Base-by-base conservation (phyloP, 1,284 basidiomycete species). In the Microbotryum lychnidis-dioicae region DNA sequence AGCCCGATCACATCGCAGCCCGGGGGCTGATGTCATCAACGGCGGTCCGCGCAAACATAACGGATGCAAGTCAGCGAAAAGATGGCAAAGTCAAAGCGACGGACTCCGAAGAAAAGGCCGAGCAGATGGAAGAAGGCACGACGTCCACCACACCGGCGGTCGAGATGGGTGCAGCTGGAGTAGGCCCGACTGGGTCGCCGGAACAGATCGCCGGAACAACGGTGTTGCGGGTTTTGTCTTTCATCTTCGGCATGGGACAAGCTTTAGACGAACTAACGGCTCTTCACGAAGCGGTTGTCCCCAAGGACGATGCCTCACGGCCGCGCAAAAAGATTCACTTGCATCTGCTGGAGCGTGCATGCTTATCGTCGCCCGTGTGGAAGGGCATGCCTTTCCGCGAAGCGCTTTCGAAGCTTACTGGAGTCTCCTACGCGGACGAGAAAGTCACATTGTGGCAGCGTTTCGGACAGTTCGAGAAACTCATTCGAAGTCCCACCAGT, bases 181-280 rank as follows among this genome's bases (percentile, higher is more conserved):
- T 16, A 42, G 37, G 37, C n/a, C 6, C 29, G 27, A 29, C 25
- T 14, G 21, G 27, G 9, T 23, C n/a, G 18, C 18, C 50, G 14
- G 57, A 52, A 16, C 21, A 58, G 7, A 37, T 47, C 33, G 44
- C 27, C 25, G 57, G 29, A 2, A 37, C 61, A 6, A 63, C 65
- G 20, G 63, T 75, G 44, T 66, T 75, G 57, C 60, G 73, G 7
- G 69, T 74, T 3, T 75, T 72, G 62, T 73, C 73, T 14, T 68
- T 74, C 56, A 54, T 75, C 29, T 75, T 73, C 55, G 63, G 60
- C 1, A 54, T 63, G 55, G 63, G 62, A n/a, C 67, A 67, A 29
- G 71, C 74, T 50, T 63, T 69, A 16, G 54, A 64, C n/a, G 69
- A 73, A 45, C 66, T 75, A 8, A 59, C 68, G 20, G 37, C 51